Evolutionary conservation across 768 basidiomycete genomes (phyloP), one percentile per base, ranked within the genome.

Genomic region (Rhodotorula sphaerocarpa): DNA sequence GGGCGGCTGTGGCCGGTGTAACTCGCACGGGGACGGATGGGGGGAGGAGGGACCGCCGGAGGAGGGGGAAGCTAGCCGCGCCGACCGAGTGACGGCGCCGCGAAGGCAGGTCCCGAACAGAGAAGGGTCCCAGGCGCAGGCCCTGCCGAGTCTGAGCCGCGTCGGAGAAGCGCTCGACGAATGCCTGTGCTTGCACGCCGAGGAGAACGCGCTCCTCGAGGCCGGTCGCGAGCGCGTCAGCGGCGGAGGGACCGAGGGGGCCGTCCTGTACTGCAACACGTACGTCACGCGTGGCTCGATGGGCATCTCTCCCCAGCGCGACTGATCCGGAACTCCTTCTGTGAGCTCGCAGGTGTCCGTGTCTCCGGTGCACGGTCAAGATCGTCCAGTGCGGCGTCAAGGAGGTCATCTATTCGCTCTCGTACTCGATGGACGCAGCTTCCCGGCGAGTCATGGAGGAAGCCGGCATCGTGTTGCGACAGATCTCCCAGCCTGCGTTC

Each of bases 341-440:
- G n/a, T n/a, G n/a, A n/a, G n/a, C n/a, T n/a, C n/a, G n/a, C 72
- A 97, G 92, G n/a, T 99, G 95, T 71, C 95, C 95, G 1, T 99
- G 95, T 74, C 79, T 97, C n/a, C 84, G 82, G 67, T 99, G 95
- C 73, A 90, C 92, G 0, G 84, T 96, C 76, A 97, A 97, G 75
- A 96, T 97, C 69, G 91, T 96, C 31, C 93, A 99, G 73, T 86
- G 85, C 27, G 93, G 92, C 0, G 86, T 97, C 25, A 84, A 82
- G 63, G 85, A 84, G 60, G 93, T 99, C 6, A 88, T 97, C 7
- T 99, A 97, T 74, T 93, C 91, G 74, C 77, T 96, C 57, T 84
- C 84, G 55, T 99, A 99, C 76, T 90, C 90, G 79, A 89, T 97
- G 95, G 75, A 75, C 57, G 61, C 58, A 5, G 70, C 67, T 6